Percentiles rank a stretch among this genome's conserved stretches.
These are phyloP conservation scores for Kwoniella europaea DNA, from an alignment of 768 basidiomycete species.

Conservation along the genomic window DNA sequence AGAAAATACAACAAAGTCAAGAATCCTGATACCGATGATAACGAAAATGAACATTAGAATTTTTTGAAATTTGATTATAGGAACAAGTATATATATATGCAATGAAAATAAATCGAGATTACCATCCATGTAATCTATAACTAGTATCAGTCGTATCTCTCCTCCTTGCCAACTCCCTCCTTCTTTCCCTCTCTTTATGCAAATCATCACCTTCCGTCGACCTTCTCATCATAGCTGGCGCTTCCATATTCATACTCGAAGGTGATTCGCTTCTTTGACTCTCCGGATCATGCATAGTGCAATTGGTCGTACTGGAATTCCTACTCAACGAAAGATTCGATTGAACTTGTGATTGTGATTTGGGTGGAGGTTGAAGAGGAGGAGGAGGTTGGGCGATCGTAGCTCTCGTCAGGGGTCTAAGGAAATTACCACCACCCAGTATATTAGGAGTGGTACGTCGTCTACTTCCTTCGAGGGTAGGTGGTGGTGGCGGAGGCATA, in stretches of 20 bases:
- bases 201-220: slow-evolving; percentile 41
- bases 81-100: no score
- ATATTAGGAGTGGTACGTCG: slow-evolving; percentile 34
- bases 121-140: slow-evolving; percentile 53
- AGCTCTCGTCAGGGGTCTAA: slow-evolving; percentile 43
- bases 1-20: no score
- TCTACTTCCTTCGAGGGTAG: slow-evolving; percentile 8
- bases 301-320: slow-evolving; percentile 2
- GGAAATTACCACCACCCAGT: slow-evolving; percentile 42
- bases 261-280: slow-evolving; percentile 4
- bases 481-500: slow-evolving; percentile 5
- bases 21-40: no score
- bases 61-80: no score
- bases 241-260: slow-evolving; percentile 19
- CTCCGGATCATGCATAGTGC: background rate
- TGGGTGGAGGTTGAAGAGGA: background rate
- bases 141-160: slow-evolving; percentile 41
- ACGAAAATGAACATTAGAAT: no score
- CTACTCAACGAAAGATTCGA: background rate
- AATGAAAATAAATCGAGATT: background rate
- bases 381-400: slow-evolving; percentile 5
- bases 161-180: slow-evolving; percentile 37
- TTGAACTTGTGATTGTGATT: background rate
- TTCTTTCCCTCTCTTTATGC: slow-evolving; percentile 30
- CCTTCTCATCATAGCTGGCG: slow-evolving; percentile 44